These are phyloP conservation scores for Monilinia fructicola DNA, from an alignment of 2,329 filamentous ascomycete species.

Conservation along the genomic window DNA sequence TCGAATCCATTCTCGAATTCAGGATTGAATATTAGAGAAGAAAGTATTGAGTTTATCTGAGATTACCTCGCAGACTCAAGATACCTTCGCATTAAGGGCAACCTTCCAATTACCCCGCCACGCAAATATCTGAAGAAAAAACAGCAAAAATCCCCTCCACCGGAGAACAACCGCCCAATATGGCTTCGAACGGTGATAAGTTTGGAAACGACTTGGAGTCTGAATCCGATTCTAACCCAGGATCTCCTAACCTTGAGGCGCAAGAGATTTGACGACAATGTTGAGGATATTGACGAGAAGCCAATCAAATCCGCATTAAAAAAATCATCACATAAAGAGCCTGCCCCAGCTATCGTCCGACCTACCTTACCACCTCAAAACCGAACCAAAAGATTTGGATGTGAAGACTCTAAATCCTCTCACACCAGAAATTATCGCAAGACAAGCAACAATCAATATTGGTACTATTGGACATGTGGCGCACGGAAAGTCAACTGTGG, in stretches of 20 bases:
- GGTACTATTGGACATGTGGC: conserved; percentile 98
- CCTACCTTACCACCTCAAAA: conserved; percentile 81
- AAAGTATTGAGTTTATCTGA: conserved; percentile 9
- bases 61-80: background rate
- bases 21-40: conserved; percentile 1
- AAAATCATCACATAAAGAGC: conserved; percentile 60
- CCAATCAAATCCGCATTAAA: conserved; percentile 83
- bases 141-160: conserved; percentile 20
- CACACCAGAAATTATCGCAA: conserved; percentile 93
- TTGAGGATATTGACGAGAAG: conserved; percentile 60
- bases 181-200: conserved; percentile 55
- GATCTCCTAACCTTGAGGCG: conserved; percentile 53
- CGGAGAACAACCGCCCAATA: conserved; percentile 33
- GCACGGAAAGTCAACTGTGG: conserved; percentile 97
- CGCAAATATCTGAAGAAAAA: conserved; percentile 20
- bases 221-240: conserved; percentile 57
- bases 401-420: conserved; percentile 77
- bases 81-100: conserved; percentile 9
- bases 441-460: conserved; percentile 98
- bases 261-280: conserved; percentile 58
- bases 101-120: conserved; percentile 26
- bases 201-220: conserved; percentile 72
- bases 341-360: conserved; percentile 57
- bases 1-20: conserved; percentile 9
- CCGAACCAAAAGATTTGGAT: conserved; percentile 86